Percentiles rank a stretch among this genome's conserved stretches.
phyloP scores from a whole-genome alignment of 192 early-diverging fungal genomes.

The Spinellus fusiger region DNA sequence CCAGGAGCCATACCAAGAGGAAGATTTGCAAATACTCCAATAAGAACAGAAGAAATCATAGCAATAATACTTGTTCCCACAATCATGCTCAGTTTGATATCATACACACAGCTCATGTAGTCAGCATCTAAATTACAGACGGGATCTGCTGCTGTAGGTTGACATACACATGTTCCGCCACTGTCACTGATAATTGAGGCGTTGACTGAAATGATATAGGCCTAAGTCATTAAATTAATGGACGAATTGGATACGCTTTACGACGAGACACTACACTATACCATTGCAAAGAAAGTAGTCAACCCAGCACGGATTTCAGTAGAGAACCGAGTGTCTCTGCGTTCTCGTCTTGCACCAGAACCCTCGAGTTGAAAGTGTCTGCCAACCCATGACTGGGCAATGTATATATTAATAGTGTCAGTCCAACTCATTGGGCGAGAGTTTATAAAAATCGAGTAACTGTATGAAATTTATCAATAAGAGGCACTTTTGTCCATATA shows the following conservation, averaged over 20 bases:
- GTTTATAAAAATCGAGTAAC: background rate
- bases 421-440: slow-evolving; percentile 39
- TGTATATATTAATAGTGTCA: slow-evolving; percentile 43
- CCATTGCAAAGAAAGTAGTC: slow-evolving; percentile 37
- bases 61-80: slow-evolving; percentile 65
- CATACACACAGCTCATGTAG: slow-evolving; percentile 56
- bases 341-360: slow-evolving; percentile 48
- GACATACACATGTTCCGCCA: slow-evolving; percentile 72
- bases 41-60: slow-evolving; percentile 56
- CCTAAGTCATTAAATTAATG: slow-evolving; percentile 8
- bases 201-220: slow-evolving; percentile 48
- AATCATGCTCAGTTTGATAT: slow-evolving; percentile 62
- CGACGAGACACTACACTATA: slow-evolving; percentile 28
- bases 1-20: slow-evolving; percentile 78
- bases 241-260: background rate
- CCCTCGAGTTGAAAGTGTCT: slow-evolving; percentile 56
- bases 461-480: too few relatives aligned
- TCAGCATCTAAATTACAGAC: slow-evolving; percentile 48
- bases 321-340: slow-evolving; percentile 54
- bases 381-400: slow-evolving; percentile 53
- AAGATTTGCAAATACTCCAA: slow-evolving; percentile 66
- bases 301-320: slow-evolving; percentile 61
- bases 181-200: slow-evolving; percentile 62
- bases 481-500: too few relatives aligned
- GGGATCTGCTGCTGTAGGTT: slow-evolving; percentile 37